Percentiles rank a stretch among this genome's conserved stretches.
These are phyloP conservation scores for Elasticomyces elasticus DNA, from an alignment of 495 filamentous ascomycete genomes.

Conservation along the genomic window DNA sequence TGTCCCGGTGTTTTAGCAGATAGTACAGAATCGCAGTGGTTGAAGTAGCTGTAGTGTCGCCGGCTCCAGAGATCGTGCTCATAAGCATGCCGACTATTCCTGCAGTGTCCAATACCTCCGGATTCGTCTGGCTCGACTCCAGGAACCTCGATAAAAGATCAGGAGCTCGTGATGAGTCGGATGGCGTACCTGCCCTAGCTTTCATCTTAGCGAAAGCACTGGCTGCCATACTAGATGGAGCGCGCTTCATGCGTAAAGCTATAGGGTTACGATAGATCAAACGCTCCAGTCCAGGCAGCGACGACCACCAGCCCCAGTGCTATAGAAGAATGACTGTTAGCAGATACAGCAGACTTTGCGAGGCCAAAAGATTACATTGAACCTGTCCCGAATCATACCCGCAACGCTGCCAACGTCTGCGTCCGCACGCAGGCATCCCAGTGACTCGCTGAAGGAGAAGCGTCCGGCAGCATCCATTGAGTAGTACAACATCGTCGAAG, in stretches of 20 bases:
- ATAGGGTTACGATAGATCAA: not conserved
- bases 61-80: slow-evolving; percentile 30
- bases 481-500: not conserved
- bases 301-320: not conserved
- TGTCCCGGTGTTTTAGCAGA: slow-evolving; percentile 43
- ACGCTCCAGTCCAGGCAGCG: not conserved
- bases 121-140: not conserved
- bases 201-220: not conserved
- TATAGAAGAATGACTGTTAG: too few relatives aligned
- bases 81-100: not conserved
- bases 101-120: not conserved
- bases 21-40: slow-evolving; percentile 54
- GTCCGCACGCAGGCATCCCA: not conserved
- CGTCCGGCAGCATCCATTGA: not conserved
- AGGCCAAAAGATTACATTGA: too few relatives aligned
- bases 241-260: not conserved
- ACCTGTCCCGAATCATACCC: not conserved
- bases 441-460: not conserved
- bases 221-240: not conserved
- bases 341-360: too few relatives aligned
- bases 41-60: slow-evolving; percentile 53
- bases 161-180: not conserved
- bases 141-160: not conserved
- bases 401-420: not conserved
- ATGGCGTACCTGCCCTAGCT: not conserved